These are phyloP conservation scores for Achaetomiella virescens DNA, from an alignment of 495 filamentous ascomycete genomes.

Conservation along the genomic window DNA sequence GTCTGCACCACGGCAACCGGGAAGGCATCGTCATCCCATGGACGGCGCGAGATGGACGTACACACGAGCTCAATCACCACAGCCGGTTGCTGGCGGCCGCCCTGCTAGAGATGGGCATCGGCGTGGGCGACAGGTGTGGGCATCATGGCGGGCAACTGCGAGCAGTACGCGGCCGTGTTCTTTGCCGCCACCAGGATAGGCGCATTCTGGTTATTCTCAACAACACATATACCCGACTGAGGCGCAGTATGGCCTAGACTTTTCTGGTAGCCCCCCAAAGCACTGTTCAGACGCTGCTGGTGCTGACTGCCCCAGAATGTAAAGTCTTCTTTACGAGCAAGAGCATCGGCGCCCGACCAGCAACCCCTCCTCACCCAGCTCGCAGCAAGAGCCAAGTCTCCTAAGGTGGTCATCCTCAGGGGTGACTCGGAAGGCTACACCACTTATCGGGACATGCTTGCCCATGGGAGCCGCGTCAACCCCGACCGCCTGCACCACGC, in stretches of 20 bases:
- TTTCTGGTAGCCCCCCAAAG: constrained; percentile 44
- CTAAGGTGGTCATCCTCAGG: constrained; percentile 51
- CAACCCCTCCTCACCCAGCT: constrained; percentile 47
- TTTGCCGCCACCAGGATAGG: constrained; percentile 63
- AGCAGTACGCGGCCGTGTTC: constrained; percentile 62
- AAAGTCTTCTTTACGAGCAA: constrained; percentile 59
- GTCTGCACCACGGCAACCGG: constrained; percentile 50
- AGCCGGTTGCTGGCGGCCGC: constrained; percentile 53
- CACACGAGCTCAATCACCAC: constrained; percentile 54
- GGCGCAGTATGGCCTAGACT: constrained; percentile 55
- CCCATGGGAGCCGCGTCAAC: constrained; percentile 38
- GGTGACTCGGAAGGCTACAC: constrained; percentile 44
- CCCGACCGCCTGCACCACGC: constrained; percentile 27
- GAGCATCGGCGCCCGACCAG: constrained; percentile 54
- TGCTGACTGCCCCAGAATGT: constrained; percentile 37
- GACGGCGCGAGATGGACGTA: constrained; percentile 63
- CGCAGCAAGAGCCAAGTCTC: constrained; percentile 28
- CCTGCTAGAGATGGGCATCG: constrained; percentile 53
- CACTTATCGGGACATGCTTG: constrained; percentile 48
- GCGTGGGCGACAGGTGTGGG: constrained; percentile 59
- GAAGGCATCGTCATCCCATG: constrained; percentile 61
- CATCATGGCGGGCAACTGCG: constrained; percentile 67
- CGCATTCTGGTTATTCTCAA: constrained; percentile 64
- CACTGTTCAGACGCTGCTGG: background rate
- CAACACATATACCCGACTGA: constrained; percentile 65